Percentiles rank a stretch among this genome's conserved stretches.
These are phyloP conservation scores for Amanita exitialis DNA, from an alignment of 768 basidiomycete genomes.

Conservation along the genomic window DNA sequence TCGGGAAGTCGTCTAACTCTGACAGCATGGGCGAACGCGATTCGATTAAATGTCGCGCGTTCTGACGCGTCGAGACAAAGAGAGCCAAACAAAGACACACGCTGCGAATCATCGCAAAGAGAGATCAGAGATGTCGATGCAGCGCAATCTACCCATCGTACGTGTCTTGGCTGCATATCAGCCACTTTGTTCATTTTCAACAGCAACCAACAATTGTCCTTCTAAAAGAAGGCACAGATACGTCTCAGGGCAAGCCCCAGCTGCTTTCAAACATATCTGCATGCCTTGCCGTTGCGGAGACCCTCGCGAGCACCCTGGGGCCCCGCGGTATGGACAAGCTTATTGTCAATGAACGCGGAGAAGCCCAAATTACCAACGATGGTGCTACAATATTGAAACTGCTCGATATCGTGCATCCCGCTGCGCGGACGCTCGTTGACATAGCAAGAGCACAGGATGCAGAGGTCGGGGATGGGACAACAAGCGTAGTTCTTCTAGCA, in stretches of 20 bases:
- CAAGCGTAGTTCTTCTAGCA: conserved; percentile 89
- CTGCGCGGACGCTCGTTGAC: conserved; percentile 95
- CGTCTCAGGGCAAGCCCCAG: conserved; percentile 89
- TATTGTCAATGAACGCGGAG: conserved; percentile 87
- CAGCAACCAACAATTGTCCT: conserved; percentile 98
- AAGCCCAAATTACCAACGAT: conserved; percentile 99
- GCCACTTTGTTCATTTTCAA: conserved; percentile 7
- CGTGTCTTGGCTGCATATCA: conserved; percentile 3
- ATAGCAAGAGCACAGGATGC: conserved; percentile 98
- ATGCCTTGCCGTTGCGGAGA: conserved; percentile 88
- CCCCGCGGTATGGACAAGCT: conserved; percentile 99
- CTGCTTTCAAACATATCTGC: conserved; percentile 93
- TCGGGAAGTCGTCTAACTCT: conserved; percentile 15
- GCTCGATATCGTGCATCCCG: conserved; percentile 96
- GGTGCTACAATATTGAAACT: conserved; percentile 97
- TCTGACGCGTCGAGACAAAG: conserved; percentile 25
- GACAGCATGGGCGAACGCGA: conserved; percentile 13
- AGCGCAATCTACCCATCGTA: conserved; percentile 77
- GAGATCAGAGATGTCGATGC: conserved; percentile 47
- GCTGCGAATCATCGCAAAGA: conserved; percentile 9
- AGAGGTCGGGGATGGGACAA: conserved; percentile 97
- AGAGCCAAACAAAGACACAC: not conserved
- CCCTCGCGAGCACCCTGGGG: conserved; percentile 90
- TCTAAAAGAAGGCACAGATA: conserved; percentile 92
- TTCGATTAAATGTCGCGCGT: conserved; percentile 14